These are phyloP conservation scores for Ilyonectria sp. DNA, from an alignment of 2,329 filamentous ascomycete genomes.

Conservation along the genomic window DNA sequence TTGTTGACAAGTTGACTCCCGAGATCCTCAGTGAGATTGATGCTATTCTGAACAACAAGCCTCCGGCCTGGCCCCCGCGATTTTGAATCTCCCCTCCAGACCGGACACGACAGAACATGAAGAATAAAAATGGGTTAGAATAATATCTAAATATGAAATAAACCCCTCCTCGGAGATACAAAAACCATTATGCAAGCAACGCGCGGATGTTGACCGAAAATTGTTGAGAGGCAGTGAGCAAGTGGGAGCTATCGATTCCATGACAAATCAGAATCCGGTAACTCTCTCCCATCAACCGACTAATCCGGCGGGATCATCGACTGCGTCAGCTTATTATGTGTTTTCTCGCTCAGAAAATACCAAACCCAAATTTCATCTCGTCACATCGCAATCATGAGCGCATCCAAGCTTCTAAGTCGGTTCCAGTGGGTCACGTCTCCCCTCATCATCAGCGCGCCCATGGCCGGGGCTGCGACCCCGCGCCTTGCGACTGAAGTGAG, in stretches of 20 bases:
- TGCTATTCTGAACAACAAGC: constrained; percentile 71
- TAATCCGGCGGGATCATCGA: neutral
- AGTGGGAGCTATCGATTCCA: neutral
- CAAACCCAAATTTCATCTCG: neutral
- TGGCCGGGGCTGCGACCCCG: constrained; percentile 53
- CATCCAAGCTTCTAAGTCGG: constrained; percentile 45
- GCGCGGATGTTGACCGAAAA: constrained; percentile 20
- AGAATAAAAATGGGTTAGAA: neutral
- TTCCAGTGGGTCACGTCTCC: constrained; percentile 51
- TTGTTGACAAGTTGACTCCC: constrained; percentile 70
- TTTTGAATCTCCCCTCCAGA: constrained; percentile 42
- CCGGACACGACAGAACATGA: neutral
- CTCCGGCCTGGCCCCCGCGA: constrained; percentile 57
- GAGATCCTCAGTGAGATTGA: constrained; percentile 75
- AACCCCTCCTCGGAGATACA: constrained; percentile 20
- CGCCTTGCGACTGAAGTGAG: constrained; percentile 55
- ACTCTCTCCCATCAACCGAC: neutral
- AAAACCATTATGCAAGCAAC: neutral
- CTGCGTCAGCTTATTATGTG: neutral
- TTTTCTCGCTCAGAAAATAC: neutral
- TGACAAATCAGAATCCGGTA: constrained; percentile 22
- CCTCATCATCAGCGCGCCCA: constrained; percentile 55
- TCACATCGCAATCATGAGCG: constrained; percentile 42
- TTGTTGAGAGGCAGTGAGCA: neutral
- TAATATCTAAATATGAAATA: neutral